These are phyloP conservation scores for Triangularia verruculosa DNA, from an alignment of 2,329 filamentous ascomycete genomes.

Conservation along the genomic window DNA sequence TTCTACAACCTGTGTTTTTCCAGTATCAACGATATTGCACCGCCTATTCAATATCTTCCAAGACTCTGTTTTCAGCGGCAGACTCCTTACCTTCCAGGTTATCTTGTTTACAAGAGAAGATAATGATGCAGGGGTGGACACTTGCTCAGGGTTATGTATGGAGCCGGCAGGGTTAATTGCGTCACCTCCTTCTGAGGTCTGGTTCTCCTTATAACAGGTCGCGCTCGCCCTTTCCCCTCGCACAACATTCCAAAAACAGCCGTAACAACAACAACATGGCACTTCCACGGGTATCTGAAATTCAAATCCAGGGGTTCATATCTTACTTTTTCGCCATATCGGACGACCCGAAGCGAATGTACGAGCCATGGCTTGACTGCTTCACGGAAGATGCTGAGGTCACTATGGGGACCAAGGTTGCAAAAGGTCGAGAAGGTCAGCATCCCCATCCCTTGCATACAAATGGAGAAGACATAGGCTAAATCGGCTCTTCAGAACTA, in stretches of 20 bases:
- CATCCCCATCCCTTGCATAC: not conserved
- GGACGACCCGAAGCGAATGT: conserved; percentile 38
- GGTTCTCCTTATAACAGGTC: not conserved
- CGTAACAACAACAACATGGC: not conserved
- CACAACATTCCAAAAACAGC: not conserved
- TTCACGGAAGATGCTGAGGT: conserved; percentile 43
- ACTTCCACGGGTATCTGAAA: not conserved
- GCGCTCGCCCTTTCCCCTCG: not conserved
- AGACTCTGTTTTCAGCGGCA: no score
- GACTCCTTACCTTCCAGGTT: no score
- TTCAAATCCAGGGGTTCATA: conserved; percentile 9
- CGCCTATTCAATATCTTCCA: no score
- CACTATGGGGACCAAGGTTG: conserved; percentile 41
- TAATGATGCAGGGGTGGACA: no score
- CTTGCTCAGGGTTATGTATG: not conserved
- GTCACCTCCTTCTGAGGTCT: not conserved
- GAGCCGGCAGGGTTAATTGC: not conserved
- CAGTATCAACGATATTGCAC: no score
- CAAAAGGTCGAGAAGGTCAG: conserved; percentile 36
- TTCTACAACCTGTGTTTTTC: no score
- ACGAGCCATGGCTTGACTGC: conserved; percentile 43
- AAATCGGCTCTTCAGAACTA: conserved; percentile 36
- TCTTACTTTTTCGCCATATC: conserved; percentile 42
- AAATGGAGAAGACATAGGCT: not conserved
- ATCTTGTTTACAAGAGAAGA: no score